These are phyloP conservation scores for Thelonectria rubi DNA, from an alignment of 2,329 filamentous ascomycete genomes.

Conservation along the genomic window DNA sequence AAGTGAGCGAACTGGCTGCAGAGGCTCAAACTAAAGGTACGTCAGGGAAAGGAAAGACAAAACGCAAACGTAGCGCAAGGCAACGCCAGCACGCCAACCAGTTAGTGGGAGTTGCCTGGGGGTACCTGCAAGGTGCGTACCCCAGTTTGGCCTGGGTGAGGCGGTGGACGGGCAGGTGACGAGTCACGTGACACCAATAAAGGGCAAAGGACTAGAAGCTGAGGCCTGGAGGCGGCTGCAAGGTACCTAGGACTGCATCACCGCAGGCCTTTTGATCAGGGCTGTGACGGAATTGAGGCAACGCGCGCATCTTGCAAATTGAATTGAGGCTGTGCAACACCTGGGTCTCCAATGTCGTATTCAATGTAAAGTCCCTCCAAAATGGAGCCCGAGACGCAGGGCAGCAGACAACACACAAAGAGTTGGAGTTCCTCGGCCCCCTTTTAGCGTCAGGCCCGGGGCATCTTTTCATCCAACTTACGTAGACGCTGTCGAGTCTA, in stretches of 20 bases:
- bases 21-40: constrained; percentile 43
- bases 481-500: constrained; percentile 1
- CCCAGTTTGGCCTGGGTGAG: constrained; percentile 13
- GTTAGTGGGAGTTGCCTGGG: constrained; percentile 14
- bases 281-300: background rate
- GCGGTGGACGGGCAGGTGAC: constrained; percentile 40
- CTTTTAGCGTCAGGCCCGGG: constrained; percentile 15
- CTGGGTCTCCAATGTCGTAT: constrained; percentile 16
- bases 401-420: background rate
- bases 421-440: constrained; percentile 6
- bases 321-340: constrained; percentile 15
- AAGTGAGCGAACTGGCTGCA: constrained; percentile 43
- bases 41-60: constrained; percentile 52
- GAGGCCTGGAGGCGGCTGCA: too few species aligned
- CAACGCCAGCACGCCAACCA: constrained; percentile 39
- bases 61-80: constrained; percentile 43
- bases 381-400: constrained; percentile 15
- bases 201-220: background rate
- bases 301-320: background rate
- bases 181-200: constrained; percentile 39
- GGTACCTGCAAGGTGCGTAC: constrained; percentile 17
- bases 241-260: background rate
- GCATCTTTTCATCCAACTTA: constrained; percentile 4
- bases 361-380: background rate
- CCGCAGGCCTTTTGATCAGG: too few species aligned